Evolutionary conservation across 257 asterid genomes (phyloP), one percentile per base, ranked within the genome.

Genomic region (Nicotiana obtusifolia): DNA sequence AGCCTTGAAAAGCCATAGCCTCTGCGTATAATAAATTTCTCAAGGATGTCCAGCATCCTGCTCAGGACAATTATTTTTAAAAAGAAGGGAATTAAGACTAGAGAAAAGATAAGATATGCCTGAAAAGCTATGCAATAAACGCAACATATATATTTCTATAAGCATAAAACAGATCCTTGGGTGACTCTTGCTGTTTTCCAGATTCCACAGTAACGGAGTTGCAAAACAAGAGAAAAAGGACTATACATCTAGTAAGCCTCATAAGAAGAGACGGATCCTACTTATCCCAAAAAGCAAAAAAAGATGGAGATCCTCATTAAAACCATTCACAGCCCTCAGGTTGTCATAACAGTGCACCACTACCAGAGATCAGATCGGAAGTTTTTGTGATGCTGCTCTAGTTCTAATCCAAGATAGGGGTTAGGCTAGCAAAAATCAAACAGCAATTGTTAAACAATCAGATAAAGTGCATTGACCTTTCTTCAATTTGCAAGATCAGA

Each of bases 1-100:
- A 95, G 89, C 82, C 99, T 90, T 61, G 98, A 90, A 86, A 94
- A 94, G 86, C 90, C 85, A 89, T 92, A 95, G 49, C 99, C 99
- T 87, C 91, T 94, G 57, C 99, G 96, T 85, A 95, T 94, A 24
- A 95, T 87, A 60, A 92, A 92, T 93, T 94, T 95, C 84, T 95
- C 99, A 30, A 95, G 99, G 86, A 95, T 94, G 81, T 95, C 93
- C 81, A 95, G 90, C 99, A 95, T 95, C 88, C 99, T 95, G 90
- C 67, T 56, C 76, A 83, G 69, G 37, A 5, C 7, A 31, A 76
- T 60, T 15, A 54, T 22, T 7, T 11, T n/a, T 37, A 31, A 11
- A 61, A 54, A 17, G 9, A 37, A 19, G 13, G 33, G 24, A 30
- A 60, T 16, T 31, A 54, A 33, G 66, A 83, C 22, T 2, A 69